These are phyloP conservation scores for Malus hybrid DNA, from an alignment of 331 rosid genomes.

Conservation along the genomic window DNA sequence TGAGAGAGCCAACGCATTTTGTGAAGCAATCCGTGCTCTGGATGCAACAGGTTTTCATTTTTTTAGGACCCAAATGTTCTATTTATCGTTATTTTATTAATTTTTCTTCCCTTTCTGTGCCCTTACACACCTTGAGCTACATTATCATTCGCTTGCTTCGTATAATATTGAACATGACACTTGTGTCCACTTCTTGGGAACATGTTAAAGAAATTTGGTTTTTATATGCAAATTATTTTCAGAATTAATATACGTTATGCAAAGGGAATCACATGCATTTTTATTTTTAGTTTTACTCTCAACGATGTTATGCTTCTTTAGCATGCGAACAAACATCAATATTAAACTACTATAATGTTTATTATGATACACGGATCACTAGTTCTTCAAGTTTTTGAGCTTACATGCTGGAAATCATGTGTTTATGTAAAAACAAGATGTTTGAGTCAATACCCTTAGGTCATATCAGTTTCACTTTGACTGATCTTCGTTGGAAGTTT, in stretches of 20 bases:
- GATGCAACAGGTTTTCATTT: constrained; percentile 71
- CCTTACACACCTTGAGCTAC: background rate
- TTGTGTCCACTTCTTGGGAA: background rate
- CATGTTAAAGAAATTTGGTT: background rate
- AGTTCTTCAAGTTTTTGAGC: background rate
- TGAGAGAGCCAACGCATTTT: constrained; percentile 75
- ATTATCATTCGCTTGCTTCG: background rate
- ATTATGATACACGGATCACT: background rate
- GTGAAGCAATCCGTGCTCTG: constrained; percentile 96
- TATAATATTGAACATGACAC: background rate
- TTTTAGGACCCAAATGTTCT: background rate
- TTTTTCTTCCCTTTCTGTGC: background rate
- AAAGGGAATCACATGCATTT: background rate
- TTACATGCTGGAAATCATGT: background rate
- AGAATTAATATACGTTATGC: background rate
- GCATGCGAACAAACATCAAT: background rate
- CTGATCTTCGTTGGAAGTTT: background rate
- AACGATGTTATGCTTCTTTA: background rate
- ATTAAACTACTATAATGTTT: background rate
- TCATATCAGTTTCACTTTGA: background rate
- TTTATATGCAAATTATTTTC: background rate
- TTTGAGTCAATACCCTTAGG: background rate
- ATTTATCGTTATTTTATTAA: background rate
- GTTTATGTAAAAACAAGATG: background rate
- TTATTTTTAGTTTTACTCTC: background rate